Percentiles rank a stretch among this genome's conserved stretches.
These are phyloP conservation scores for Globisporangium lucens DNA, from an alignment of 352 stramenopile genomes.

Conservation along the genomic window DNA sequence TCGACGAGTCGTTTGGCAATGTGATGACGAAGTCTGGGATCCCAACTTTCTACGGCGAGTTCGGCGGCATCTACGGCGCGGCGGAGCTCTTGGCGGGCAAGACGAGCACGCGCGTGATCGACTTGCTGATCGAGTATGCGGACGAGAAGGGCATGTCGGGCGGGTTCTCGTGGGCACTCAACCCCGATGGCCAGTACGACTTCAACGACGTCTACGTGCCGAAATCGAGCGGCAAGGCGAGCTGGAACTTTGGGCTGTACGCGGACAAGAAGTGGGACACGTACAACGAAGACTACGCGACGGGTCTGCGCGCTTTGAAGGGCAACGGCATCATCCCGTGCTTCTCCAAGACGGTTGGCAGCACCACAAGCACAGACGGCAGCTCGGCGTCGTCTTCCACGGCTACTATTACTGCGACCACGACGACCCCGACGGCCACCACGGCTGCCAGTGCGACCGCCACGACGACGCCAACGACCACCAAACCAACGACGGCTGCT, in stretches of 20 bases:
- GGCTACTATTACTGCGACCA: constrained; percentile 18
- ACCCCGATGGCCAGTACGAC: constrained; percentile 70
- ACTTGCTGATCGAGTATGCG: constrained; percentile 71
- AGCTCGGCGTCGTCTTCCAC: constrained; percentile 22
- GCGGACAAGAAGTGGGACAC: constrained; percentile 55
- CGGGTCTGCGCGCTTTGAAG: constrained; percentile 56
- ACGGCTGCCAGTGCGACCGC: constrained; percentile 18
- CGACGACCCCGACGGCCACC: constrained; percentile 24
- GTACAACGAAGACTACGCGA: constrained; percentile 74
- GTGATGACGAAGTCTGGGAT: constrained; percentile 41
- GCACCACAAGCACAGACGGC: constrained; percentile 24
- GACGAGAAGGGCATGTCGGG: constrained; percentile 64
- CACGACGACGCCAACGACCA: constrained; percentile 15
- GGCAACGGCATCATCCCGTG: constrained; percentile 75
- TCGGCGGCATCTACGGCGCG: constrained; percentile 75
- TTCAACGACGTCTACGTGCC: constrained; percentile 72
- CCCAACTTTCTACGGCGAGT: constrained; percentile 76
- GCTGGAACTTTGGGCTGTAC: constrained; percentile 76
- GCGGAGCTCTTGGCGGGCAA: constrained; percentile 48
- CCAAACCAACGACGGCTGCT: not conserved
- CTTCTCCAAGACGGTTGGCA: constrained; percentile 40
- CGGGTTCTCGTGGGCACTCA: constrained; percentile 79
- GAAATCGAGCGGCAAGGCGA: constrained; percentile 25
- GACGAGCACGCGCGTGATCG: constrained; percentile 70
- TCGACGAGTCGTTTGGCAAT: constrained; percentile 69